Conservation (phyloP, 805 yeast species). For the Lipomyces yamanashiensis region DNA sequence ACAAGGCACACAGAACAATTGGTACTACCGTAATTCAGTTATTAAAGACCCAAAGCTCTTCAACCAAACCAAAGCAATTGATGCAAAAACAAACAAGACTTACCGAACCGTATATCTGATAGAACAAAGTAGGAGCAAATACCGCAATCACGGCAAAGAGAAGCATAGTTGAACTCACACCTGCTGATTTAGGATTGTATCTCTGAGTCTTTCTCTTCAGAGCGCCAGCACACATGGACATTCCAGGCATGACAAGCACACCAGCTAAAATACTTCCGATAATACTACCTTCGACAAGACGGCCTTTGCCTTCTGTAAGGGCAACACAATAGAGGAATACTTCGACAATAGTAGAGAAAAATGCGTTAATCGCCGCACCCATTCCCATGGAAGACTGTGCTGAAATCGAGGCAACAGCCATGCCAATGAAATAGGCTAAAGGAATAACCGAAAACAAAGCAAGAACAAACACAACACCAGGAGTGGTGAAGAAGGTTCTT, state of each 20-base stretch:
- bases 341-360: slow-evolving; percentile 94
- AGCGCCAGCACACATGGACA: slow-evolving; percentile 98
- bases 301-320: slow-evolving; percentile 78
- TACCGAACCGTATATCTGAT: slow-evolving; percentile 80
- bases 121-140: slow-evolving; percentile 89
- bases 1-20: slow-evolving; percentile 71
- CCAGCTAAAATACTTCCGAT: slow-evolving; percentile 94
- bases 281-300: slow-evolving; percentile 92
- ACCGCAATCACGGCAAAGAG: slow-evolving; percentile 87
- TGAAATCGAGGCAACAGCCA: slow-evolving; percentile 98
- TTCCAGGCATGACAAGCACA: slow-evolving; percentile 86
- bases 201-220: slow-evolving; percentile 88
- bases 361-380: slow-evolving; percentile 97
- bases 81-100: background rate
- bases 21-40: slow-evolving; percentile 50
- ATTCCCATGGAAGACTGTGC: slow-evolving; percentile 99
- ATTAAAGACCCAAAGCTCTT: background rate
- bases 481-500: slow-evolving; percentile 57
- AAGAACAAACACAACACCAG: slow-evolving; percentile 69
- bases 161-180: slow-evolving; percentile 95
- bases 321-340: slow-evolving; percentile 93
- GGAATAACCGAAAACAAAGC: slow-evolving; percentile 88
- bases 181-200: slow-evolving; percentile 94
- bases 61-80: no score
- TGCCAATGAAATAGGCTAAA: slow-evolving; percentile 94